Conservation (phyloP, 176 grass and related monocot genomes). For the Musa beccarii region DNA sequence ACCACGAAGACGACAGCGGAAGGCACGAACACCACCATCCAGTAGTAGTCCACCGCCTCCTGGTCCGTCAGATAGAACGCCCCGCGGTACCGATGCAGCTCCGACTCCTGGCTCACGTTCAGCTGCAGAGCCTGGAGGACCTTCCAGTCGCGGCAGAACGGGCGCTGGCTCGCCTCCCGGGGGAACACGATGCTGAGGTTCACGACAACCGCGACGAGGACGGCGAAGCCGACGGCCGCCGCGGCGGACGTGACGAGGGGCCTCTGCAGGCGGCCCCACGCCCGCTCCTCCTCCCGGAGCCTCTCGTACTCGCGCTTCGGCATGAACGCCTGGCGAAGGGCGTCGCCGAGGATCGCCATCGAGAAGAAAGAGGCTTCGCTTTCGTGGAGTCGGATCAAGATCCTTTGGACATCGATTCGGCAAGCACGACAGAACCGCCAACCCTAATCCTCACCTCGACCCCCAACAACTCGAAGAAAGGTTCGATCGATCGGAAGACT, state of each 20-base stretch:
- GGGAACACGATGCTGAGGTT: conserved; percentile 85
- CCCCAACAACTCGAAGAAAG: too few relatives aligned
- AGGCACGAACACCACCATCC: conserved; percentile 89
- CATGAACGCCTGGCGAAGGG: conserved; percentile 80
- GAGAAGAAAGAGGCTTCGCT: not conserved
- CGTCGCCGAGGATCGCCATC: conserved; percentile 65
- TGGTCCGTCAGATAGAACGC: conserved; percentile 89
- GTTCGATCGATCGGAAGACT: too few relatives aligned
- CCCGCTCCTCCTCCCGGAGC: conserved; percentile 56
- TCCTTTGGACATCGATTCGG: too few relatives aligned
- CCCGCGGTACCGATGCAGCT: conserved; percentile 60
- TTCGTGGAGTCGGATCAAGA: too few relatives aligned
- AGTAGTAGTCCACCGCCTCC: conserved; percentile 85
- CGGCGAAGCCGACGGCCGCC: conserved; percentile 31
- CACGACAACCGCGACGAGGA: conserved; percentile 32
- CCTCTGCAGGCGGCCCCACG: conserved; percentile 44
- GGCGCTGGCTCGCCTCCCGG: conserved; percentile 50
- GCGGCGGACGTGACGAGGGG: conserved; percentile 36
- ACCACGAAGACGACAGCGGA: conserved; percentile 50
- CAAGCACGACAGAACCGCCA: too few relatives aligned
- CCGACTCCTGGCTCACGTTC: conserved; percentile 55
- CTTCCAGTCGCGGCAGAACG: conserved; percentile 72
- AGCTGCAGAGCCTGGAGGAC: conserved; percentile 68
- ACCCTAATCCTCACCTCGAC: too few relatives aligned
- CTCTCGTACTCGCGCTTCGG: conserved; percentile 49